Conservation (phyloP, 768 basidiomycete species). For the Lactifluus hygrophoroides region DNA sequence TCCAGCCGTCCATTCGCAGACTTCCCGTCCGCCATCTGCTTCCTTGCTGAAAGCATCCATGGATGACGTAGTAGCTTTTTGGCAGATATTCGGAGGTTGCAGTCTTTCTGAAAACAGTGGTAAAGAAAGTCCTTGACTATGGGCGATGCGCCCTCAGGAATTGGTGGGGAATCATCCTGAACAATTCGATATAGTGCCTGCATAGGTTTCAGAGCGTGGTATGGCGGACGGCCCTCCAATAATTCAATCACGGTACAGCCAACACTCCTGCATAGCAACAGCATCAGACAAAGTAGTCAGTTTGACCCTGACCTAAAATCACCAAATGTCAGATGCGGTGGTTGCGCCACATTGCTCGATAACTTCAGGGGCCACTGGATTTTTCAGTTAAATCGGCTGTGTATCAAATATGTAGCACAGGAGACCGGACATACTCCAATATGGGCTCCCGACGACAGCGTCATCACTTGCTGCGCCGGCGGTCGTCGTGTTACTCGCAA, state of each 20-base stretch:
- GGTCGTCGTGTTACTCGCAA: constrained; percentile 66
- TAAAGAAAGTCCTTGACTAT: constrained; percentile 95
- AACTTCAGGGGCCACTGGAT: constrained; percentile 92
- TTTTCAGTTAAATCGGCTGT: not conserved
- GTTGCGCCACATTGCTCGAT: constrained; percentile 98
- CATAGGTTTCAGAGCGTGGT: constrained; percentile 95
- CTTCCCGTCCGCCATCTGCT: constrained; percentile 47
- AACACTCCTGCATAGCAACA: constrained; percentile 48
- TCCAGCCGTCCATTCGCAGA: constrained; percentile 30
- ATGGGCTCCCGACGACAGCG: constrained; percentile 94
- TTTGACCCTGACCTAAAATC: constrained; percentile 19
- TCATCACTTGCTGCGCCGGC: constrained; percentile 72
- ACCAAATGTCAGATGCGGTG: constrained; percentile 96
- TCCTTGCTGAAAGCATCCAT: constrained; percentile 88
- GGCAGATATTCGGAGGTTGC: constrained; percentile 87
- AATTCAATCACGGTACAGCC: constrained; percentile 98
- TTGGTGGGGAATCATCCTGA: constrained; percentile 94
- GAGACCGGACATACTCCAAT: constrained; percentile 67
- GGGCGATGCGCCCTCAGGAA: constrained; percentile 91
- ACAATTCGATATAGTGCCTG: constrained; percentile 98
- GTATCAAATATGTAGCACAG: not conserved
- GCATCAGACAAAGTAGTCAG: not conserved
- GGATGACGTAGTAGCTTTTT: constrained; percentile 89
- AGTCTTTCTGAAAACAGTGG: constrained; percentile 98
- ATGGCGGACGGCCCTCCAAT: constrained; percentile 85